Evolutionary conservation across 306 rosid genomes (phyloP).

Genomic region (Vigna unguiculata): DNA sequence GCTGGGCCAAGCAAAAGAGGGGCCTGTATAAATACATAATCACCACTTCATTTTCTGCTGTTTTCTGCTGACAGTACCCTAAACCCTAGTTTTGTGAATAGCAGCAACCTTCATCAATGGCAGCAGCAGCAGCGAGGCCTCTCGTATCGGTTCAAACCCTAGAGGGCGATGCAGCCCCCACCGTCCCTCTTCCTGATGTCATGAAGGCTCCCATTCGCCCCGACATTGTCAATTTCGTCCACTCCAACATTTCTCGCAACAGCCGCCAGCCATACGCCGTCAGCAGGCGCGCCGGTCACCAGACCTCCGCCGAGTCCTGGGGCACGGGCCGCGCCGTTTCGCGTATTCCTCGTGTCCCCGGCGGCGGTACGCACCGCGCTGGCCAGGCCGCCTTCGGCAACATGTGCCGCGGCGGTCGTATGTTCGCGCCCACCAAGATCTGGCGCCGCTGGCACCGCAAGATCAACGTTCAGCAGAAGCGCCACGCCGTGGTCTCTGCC

Average conservation of each 20-base stretch:
- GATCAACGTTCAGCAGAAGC: slow-evolving; percentile 76
- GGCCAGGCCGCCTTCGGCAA: slow-evolving; percentile 86
- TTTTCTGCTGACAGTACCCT: not conserved
- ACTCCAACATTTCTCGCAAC: slow-evolving; percentile 65
- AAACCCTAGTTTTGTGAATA: slow-evolving; percentile 32
- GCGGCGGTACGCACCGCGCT: slow-evolving; percentile 92
- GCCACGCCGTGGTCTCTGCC: slow-evolving; percentile 76
- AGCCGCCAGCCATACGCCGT: slow-evolving; percentile 78
- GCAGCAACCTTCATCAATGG: slow-evolving; percentile 44
- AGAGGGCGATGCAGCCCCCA: slow-evolving; percentile 59
- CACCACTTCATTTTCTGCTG: not conserved
- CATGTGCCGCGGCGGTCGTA: slow-evolving; percentile 92
- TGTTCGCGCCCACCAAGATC: slow-evolving; percentile 91
- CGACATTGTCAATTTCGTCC: slow-evolving; percentile 70
- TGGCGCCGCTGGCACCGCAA: slow-evolving; percentile 91
- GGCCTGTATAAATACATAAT: not conserved
- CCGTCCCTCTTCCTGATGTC: slow-evolving; percentile 65
- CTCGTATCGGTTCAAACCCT: slow-evolving; percentile 67
- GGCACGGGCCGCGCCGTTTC: slow-evolving; percentile 89
- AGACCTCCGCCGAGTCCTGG: slow-evolving; percentile 88
- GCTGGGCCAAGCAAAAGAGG: not conserved
- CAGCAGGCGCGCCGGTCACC: slow-evolving; percentile 72
- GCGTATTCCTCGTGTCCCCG: slow-evolving; percentile 81
- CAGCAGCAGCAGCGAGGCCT: slow-evolving; percentile 76
- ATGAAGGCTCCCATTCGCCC: slow-evolving; percentile 75